Conservation (phyloP, 768 basidiomycete species). For the Suillus luteus region DNA sequence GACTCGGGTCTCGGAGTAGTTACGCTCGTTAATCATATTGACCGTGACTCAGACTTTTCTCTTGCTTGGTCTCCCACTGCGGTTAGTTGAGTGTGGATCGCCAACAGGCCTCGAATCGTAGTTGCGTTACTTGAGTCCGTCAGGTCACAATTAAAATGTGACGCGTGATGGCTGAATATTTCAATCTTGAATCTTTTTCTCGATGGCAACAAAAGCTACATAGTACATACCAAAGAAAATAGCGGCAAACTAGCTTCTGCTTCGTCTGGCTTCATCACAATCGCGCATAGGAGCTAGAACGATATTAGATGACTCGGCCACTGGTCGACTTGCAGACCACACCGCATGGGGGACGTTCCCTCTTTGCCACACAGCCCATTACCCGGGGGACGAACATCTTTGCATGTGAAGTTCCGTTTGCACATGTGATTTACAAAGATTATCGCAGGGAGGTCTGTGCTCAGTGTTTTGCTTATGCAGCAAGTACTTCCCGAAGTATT, state of each 20-base stretch:
- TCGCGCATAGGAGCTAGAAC: background rate
- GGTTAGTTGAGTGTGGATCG: no score
- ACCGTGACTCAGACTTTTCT: no score
- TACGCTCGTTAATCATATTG: no score
- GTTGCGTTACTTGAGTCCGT: no score
- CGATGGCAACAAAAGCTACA: no score
- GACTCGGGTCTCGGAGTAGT: no score
- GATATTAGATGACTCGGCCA: background rate
- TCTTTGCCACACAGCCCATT: conserved; percentile 48
- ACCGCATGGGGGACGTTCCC: conserved; percentile 52
- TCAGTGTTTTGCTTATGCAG: conserved; percentile 62
- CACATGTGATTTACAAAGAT: conserved; percentile 58
- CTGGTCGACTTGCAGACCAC: conserved; percentile 35
- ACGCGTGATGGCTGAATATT: background rate
- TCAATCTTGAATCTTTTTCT: no score
- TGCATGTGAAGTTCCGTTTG: conserved; percentile 50
- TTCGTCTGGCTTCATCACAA: background rate
- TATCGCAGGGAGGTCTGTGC: conserved; percentile 70
- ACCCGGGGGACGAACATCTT: conserved; percentile 46
- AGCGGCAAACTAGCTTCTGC: background rate
- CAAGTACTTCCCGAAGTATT: conserved; percentile 23
- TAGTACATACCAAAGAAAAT: background rate
- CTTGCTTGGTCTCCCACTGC: no score
- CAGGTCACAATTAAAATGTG: background rate
- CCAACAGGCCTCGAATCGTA: no score